phyloP scores from a whole-genome alignment of 1,139 yeast genomes.

The Meyerozyma athensensis region DNA sequence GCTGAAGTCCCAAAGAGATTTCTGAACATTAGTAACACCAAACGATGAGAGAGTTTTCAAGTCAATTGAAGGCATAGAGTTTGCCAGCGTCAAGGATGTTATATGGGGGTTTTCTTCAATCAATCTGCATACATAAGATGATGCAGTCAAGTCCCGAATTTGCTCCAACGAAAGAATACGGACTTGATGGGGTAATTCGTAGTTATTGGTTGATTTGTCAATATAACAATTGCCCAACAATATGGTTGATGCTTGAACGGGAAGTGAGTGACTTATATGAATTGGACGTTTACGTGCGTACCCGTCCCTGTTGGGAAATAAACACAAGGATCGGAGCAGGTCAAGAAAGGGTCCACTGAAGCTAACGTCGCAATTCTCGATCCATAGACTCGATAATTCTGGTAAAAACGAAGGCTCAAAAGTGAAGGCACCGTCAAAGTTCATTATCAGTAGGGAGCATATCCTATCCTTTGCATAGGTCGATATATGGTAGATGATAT shows the following conservation, averaged over 20 bases:
- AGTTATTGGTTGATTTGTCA: slow-evolving; percentile 7
- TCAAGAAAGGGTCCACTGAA: slow-evolving; percentile 8
- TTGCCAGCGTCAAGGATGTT: background rate
- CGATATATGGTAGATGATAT: slow-evolving; percentile 8
- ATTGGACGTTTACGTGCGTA: slow-evolving; percentile 13
- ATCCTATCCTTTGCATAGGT: slow-evolving; percentile 4
- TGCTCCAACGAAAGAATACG: slow-evolving; percentile 9
- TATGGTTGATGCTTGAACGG: slow-evolving; percentile 11
- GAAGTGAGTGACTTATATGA: slow-evolving; percentile 12
- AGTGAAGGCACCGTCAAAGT: slow-evolving; percentile 13
- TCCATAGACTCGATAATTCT: slow-evolving; percentile 14
- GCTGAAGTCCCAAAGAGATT: slow-evolving; percentile 5
- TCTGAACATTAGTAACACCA: slow-evolving; percentile 5
- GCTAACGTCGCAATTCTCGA: slow-evolving; percentile 16
- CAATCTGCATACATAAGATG: slow-evolving; percentile 11
- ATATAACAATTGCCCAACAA: slow-evolving; percentile 16
- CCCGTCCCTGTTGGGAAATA: slow-evolving; percentile 16
- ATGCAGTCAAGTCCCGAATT: slow-evolving; percentile 14
- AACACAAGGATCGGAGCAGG: slow-evolving; percentile 7
- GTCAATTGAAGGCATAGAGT: background rate
- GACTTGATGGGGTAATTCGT: slow-evolving; percentile 12
- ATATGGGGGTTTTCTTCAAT: slow-evolving; percentile 8
- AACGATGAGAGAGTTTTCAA: slow-evolving; percentile 5
- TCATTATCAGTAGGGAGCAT: slow-evolving; percentile 8
- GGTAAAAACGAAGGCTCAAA: slow-evolving; percentile 13